Base-by-base conservation (phyloP, 1,284 basidiomycete species). In the Sutorius eximius region DNA sequence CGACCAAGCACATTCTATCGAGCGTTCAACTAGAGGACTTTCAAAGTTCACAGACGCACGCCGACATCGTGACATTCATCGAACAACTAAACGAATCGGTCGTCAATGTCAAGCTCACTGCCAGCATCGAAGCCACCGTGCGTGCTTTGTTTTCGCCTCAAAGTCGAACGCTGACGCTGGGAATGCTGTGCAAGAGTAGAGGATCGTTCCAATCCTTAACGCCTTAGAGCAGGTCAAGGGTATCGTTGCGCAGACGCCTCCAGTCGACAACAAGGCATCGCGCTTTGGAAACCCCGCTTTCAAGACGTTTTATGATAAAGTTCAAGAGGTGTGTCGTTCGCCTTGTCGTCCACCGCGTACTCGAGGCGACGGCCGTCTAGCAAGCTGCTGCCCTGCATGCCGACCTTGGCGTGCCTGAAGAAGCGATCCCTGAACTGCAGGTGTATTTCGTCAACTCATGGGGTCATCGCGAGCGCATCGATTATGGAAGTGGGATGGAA, bases 401-500 rank as follows among this genome's bases (percentile, higher is more conserved):
- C 0, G 74, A 93, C 12, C 82, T 85, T 0, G 77, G 77, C 3
- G 66, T 95, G 1, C 82, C 86, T 0, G 51, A 66, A 3, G 83
- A 82, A 7, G 80, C 85, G 1, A 77, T 85, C 2, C 66, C 73
- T 3, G 94, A 96, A 67, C 69, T 95, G 10, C 82, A 86, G 4
- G 78, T 78, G 1, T 99, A 99, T 72, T 90, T 99, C 62, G 76
- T 80, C 44, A 91, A 97, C 67, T 75, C 86, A 22, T 99, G 95
- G 95, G 96, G 96, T 1, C 98, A 93, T 71, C 80, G 89, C 37
- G 84, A 89, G 51, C 79, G 96, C 6, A 95, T 99, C 58, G 97
- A 99, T 73, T 99, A 99, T 72, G 96, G 97, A 10, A 97, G 94
- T 66, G 96, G 96, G 2, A 98, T 98, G 95, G 97, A 99, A 71